phyloP scores from a whole-genome alignment of 164 flowering plant species.

The Cinnamomum micranthum region DNA sequence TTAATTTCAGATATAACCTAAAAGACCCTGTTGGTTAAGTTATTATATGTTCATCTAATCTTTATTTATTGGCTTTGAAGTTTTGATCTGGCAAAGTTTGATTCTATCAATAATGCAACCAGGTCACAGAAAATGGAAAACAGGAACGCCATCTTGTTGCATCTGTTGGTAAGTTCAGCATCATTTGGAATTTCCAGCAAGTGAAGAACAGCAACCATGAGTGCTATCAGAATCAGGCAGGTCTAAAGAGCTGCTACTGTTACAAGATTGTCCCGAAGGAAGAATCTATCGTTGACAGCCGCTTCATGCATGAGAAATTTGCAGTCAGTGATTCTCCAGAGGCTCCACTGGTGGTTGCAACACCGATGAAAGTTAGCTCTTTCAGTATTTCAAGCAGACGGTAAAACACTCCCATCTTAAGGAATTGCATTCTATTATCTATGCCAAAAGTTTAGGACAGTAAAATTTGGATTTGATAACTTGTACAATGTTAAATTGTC shows the following conservation, averaged over 20 bases:
- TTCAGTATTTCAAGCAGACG: constrained; percentile 79
- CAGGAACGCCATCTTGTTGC: constrained; percentile 91
- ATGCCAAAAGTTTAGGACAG: neutral
- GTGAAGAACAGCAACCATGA: constrained; percentile 88
- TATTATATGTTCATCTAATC: neutral
- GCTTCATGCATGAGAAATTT: constrained; percentile 93
- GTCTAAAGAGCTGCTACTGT: constrained; percentile 95
- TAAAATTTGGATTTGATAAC: neutral
- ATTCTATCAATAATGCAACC: neutral
- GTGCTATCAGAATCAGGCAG: constrained; percentile 77
- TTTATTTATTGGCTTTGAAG: neutral
- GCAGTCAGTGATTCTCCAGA: constrained; percentile 85
- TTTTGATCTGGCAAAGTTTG: neutral
- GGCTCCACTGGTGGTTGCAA: constrained; percentile 94
- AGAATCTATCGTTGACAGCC: constrained; percentile 90
- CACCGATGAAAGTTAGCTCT: constrained; percentile 90
- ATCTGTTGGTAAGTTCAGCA: constrained; percentile 81
- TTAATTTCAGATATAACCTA: too few species aligned
- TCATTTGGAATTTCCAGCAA: constrained; percentile 86
- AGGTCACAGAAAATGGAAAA: constrained; percentile 85
- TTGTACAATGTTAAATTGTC: neutral
- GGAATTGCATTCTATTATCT: neutral
- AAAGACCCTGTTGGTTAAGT: too few species aligned
- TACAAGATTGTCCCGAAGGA: constrained; percentile 82
- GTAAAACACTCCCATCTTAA: constrained; percentile 11